Evolutionary conservation across 805 yeast genomes (phyloP).

Genomic region (Candida chauliodis): DNA sequence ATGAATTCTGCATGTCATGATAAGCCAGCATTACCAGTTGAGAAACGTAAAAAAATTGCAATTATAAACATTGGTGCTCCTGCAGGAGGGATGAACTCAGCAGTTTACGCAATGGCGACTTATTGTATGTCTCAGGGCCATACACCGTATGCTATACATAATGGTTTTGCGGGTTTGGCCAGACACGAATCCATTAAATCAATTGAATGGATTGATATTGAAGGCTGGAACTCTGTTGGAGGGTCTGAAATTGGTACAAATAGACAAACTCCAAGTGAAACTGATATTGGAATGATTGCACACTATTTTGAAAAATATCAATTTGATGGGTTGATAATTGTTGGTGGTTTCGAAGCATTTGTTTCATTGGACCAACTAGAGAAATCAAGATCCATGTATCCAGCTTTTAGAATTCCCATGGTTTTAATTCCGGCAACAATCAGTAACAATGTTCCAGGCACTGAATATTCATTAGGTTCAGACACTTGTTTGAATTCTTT

Average conservation of each 20-base stretch:
- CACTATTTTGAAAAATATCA: conserved; percentile 85
- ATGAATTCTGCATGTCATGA: conserved; percentile 68
- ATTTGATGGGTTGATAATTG: conserved; percentile 83
- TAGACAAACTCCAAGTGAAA: conserved; percentile 72
- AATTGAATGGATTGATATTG: conserved; percentile 80
- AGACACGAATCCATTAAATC: conserved; percentile 81
- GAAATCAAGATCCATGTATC: conserved; percentile 72
- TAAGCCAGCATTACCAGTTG: conserved; percentile 54
- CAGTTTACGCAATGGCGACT: conserved; percentile 83
- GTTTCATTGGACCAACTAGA: conserved; percentile 77
- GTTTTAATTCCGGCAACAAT: conserved; percentile 92
- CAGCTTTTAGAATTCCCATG: conserved; percentile 93
- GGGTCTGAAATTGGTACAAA: conserved; percentile 98
- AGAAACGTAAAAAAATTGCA: conserved; percentile 68
- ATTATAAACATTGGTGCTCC: conserved; percentile 95
- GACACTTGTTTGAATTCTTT: conserved; percentile 94
- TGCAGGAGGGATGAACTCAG: conserved; percentile 93
- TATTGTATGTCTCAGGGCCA: conserved; percentile 91
- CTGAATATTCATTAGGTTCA: conserved; percentile 91
- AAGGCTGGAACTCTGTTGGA: conserved; percentile 83
- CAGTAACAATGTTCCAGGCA: conserved; percentile 98
- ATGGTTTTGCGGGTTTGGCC: conserved; percentile 89
- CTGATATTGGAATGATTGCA: conserved; percentile 86
- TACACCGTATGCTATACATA: conserved; percentile 82
- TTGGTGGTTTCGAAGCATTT: conserved; percentile 99